Base-by-base conservation (phyloP, 345 rosid species). In the Heritiera littoralis region DNA sequence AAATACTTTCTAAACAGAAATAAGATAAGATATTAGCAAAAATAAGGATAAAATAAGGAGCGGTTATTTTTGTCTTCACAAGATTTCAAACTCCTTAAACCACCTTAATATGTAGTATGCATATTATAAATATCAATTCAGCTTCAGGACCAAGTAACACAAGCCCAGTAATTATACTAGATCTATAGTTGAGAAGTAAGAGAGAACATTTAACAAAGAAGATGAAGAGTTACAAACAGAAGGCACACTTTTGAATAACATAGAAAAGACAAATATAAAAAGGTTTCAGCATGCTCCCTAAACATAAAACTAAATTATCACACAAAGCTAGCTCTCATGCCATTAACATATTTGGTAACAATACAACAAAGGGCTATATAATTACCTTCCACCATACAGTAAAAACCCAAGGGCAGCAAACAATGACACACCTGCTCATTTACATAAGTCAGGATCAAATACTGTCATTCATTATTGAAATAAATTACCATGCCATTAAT, bases 361-460 rank as follows among this genome's bases (percentile, higher is more conserved):
- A 8, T 51, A 46, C 70, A 48, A 73, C 30, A 30, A 28, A 51
- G 49, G 49, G 48, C 51, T 49, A 77, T 17, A 64, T 48, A 67
- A 40, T 82, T 86, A 94, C 98, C 98, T 93, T 89, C 98, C 98
- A 63, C 98, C 98, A 74, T 91, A 94, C n/a, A 94, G 91, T 80
- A 94, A 82, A 80, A 94, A 94, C 15, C 97, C 98, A 73, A 94
- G 89, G 46, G 98, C 95, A 0, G 98, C 94, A 48, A 92, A 87
- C 85, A 94, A 83, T 55, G 97, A 94, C 55, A 89, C 95, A 59
- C 93, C 98, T 94, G 89, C 79, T 48, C 82, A 77, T 54, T 66
- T 0, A 76, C 40, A 46, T 3, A 61, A 43, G 28, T 61, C 48
- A 23, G 78, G 45, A 85, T 17, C 72, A 78, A 71, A 28, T 67